Evolutionary conservation across 371 early-diverging fungal species (phyloP).

Genomic region (Apophysomyces elegans): DNA sequence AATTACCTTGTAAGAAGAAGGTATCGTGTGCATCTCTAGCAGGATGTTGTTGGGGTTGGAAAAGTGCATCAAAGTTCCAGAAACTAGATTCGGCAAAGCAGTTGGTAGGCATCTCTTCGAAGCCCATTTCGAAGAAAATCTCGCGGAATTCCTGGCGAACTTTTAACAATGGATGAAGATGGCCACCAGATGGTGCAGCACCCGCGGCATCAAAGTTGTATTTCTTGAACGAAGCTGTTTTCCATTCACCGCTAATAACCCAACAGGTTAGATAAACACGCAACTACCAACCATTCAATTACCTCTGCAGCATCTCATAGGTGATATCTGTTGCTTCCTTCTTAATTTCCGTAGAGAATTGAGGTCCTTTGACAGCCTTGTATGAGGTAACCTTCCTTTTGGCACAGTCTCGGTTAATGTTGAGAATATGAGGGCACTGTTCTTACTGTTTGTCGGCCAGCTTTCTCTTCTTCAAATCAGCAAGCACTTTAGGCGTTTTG

Average conservation of each 20-base stretch:
- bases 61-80: conserved; percentile 99
- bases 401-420: conserved; percentile 14
- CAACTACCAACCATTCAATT: conserved; percentile 18
- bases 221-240: conserved; percentile 91
- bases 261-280: neutral
- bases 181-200: conserved; percentile 85
- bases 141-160: conserved; percentile 99
- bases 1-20: conserved; percentile 87
- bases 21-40: conserved; percentile 99
- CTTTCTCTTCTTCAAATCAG: conserved; percentile 90
- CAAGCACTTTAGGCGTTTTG: conserved; percentile 66
- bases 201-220: conserved; percentile 99
- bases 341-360: conserved; percentile 82
- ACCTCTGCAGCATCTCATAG: conserved; percentile 89
- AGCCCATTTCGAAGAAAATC: conserved; percentile 99
- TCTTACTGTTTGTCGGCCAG: conserved; percentile 77
- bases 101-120: conserved; percentile 99
- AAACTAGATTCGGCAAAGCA: conserved; percentile 99
- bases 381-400: conserved; percentile 85
- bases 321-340: conserved; percentile 97
- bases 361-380: conserved; percentile 85
- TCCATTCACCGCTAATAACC: conserved; percentile 84
- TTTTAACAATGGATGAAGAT: conserved; percentile 99
- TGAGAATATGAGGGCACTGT: neutral
- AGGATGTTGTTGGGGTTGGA: conserved; percentile 99